Evolutionary conservation across 179 eudicot genomes (phyloP), one percentile per base, ranked within the genome.

Genomic region (Silene noctiflora): DNA sequence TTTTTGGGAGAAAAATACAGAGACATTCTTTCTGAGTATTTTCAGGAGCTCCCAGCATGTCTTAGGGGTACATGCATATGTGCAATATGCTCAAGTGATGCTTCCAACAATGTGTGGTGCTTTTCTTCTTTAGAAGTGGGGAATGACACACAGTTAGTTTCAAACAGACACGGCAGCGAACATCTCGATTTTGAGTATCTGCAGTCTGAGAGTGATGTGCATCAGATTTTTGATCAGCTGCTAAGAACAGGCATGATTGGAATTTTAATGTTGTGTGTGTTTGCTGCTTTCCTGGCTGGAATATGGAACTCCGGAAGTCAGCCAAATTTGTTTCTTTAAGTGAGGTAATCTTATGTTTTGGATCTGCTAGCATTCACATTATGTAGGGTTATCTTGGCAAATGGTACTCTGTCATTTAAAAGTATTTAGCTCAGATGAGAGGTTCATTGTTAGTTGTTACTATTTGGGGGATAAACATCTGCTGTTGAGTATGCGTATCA

Each of bases 41-140:
- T 90, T 60, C 77, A 84, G 74, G 79, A 82, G 27, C 83, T 90
- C 63, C 97, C 96, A 51, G 76, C 89, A 22, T 89, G 81, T 85
- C 88, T 92, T 42, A 94, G 96, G 35, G 93, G 94, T 60, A 74
- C 60, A 68, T 92, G 97, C 86, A 79, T 63, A 13, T 92, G 97
- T 75, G 46, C 60, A 17, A 83, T 71, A 82, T 92, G 96, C 75
- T 82, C 79, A 48, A 87, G 80, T 70, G 74, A 71, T 20, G 63
- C 29, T 77, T 58, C 73, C 56, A 48, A 64, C 77, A 75, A 19
- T 25, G 72, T 44, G 59, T 78, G 51, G 44, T 72, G 55, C 20
- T 75, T 48, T 74, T 67, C 62, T 69, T 69, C 76, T 51, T 59
- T 11, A 12, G 81, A 77, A 20, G 46, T 74, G 46, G 74, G 76